These are phyloP conservation scores for Carex parvula DNA, from an alignment of 176 grass and related monocot species.

Conservation along the genomic window DNA sequence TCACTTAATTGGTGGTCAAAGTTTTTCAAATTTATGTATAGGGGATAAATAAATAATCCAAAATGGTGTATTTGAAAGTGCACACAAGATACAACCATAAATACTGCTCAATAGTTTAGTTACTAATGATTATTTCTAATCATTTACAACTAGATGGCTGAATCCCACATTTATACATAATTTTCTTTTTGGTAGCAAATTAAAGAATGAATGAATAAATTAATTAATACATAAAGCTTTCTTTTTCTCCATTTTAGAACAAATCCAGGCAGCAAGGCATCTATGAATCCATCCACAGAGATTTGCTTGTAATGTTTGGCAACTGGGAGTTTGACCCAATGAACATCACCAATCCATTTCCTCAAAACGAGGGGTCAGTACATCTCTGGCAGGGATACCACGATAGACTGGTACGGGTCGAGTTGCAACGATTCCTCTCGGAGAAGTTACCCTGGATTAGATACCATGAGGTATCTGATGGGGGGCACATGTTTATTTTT, in stretches of 20 bases:
- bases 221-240: neutral
- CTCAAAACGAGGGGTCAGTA: conserved; percentile 55
- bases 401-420: conserved; percentile 53
- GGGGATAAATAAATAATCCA: neutral
- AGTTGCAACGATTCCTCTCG: conserved; percentile 52
- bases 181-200: neutral
- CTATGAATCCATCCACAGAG: conserved; percentile 62
- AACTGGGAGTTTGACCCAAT: conserved; percentile 77
- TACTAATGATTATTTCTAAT: neutral
- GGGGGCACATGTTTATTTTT: conserved; percentile 67
- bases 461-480: conserved; percentile 62
- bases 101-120: neutral
- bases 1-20: neutral
- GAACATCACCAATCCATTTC: conserved; percentile 61
- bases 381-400: conserved; percentile 80
- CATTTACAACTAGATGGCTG: neutral
- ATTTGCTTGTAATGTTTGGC: conserved; percentile 67
- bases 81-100: neutral
- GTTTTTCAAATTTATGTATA: neutral
- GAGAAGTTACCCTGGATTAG: conserved; percentile 64
- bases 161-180: neutral
- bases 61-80: neutral
- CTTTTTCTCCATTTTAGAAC: conserved; percentile 42
- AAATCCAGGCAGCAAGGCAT: conserved; percentile 77
- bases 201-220: neutral